These are phyloP conservation scores for Coemansia sp. DNA, from an alignment of 192 early-diverging fungal genomes.

Conservation along the genomic window DNA sequence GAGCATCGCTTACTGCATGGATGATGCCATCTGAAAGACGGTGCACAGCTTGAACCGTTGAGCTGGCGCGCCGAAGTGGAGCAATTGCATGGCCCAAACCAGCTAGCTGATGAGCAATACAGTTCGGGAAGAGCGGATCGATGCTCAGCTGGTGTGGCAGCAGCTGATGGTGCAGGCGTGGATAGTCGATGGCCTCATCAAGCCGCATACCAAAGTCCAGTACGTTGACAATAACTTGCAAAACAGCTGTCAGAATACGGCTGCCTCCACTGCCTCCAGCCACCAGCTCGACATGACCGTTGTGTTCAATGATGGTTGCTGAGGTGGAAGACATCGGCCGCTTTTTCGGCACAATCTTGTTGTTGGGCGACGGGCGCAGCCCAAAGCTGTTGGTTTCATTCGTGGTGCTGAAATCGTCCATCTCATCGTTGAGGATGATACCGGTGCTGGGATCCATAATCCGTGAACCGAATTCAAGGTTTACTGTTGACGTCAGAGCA, in stretches of 20 bases:
- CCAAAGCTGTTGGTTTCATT: conserved; percentile 74
- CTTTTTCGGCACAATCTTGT: conserved; percentile 75
- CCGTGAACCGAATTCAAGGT: conserved; percentile 84
- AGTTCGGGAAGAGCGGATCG: conserved; percentile 46
- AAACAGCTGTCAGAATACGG: conserved; percentile 73
- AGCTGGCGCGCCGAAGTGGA: conserved; percentile 35
- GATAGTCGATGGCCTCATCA: conserved; percentile 65
- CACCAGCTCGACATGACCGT: conserved; percentile 64
- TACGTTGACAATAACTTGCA: conserved; percentile 72
- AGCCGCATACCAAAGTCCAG: conserved; percentile 70
- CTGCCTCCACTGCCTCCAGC: conserved; percentile 87
- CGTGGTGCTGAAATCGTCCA: conserved; percentile 91
- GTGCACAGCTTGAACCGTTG: conserved; percentile 60
- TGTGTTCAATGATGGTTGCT: conserved; percentile 46
- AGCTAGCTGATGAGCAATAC: conserved; percentile 33
- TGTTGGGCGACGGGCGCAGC: conserved; percentile 78
- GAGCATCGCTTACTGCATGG: conserved; percentile 61
- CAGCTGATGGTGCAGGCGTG: conserved; percentile 89
- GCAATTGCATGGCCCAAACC: conserved; percentile 47
- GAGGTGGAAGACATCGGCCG: conserved; percentile 69
- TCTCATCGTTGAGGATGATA: conserved; percentile 91
- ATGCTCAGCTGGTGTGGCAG: conserved; percentile 68
- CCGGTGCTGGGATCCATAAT: conserved; percentile 84
- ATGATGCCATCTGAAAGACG: conserved; percentile 46
- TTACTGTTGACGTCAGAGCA: conserved; percentile 85